Base-by-base conservation (phyloP, 495 filamentous ascomycete genomes). In the Lasiosphaeriaceae sp. region DNA sequence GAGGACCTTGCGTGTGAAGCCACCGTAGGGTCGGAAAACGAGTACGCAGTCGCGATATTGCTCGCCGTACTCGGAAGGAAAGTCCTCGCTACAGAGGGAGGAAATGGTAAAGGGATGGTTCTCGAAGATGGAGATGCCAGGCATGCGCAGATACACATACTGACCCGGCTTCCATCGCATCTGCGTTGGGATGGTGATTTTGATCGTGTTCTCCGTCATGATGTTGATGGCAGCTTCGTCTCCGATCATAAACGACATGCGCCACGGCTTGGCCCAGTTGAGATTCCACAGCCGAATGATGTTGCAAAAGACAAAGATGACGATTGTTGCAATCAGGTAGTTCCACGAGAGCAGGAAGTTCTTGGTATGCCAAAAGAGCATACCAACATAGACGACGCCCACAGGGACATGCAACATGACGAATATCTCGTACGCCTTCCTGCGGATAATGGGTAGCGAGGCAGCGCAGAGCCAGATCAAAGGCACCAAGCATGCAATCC, bases 91-190 rank as follows among this genome's bases (percentile, higher is more conserved):
- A 83, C 80, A 95, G 17, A 96, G 82, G 0, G 92, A 96, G 8
- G 94, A 87, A 51, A 97, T 92, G 4, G 93, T 97, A 70, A 97
- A 97, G 3, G 93, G 93, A 57, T 97, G 93, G 62, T 93, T 97
- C 63, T 96, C 88, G 61, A 96, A 83, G 24, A 94, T 66, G 0
- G 90, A 90, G 59, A 97, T 90, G 2, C 90, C 88, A 0, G 93
- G 93, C 85, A 97, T 92, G 47, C 94, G 83, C 11, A 97, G 78
- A 64, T 97, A 97, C 22, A 97, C 89, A 59, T 93, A 96, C 70
- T 97, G 93, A 17, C 93, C 94, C 5, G 93, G 92, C 62, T 83
- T 85, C 93, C 93, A 97, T 59, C 82, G 86, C 82, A 96, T 88
- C 66, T 92, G 87, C 6, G 93, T 96, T 1, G 93, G 89, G 26